Conservation (phyloP, 306 rosid species). For the Gastrolobium bilobum region DNA sequence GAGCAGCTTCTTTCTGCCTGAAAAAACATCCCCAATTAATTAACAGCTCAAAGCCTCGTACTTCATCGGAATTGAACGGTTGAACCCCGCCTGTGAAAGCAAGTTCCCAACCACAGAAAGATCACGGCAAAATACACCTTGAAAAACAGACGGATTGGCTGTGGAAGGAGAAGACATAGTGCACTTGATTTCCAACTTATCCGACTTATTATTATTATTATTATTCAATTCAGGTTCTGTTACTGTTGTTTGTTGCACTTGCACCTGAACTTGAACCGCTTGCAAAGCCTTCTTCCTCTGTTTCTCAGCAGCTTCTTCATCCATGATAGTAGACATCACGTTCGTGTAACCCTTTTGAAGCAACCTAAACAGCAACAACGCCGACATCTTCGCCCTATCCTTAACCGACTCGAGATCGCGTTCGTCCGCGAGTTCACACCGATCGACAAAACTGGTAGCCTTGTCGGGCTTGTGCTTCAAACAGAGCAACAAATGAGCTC, state of each 20-base stretch:
- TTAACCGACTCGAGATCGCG: constrained; percentile 73
- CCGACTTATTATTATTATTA: background rate
- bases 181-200: constrained; percentile 40
- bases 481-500: constrained; percentile 75
- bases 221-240: constrained; percentile 48
- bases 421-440: constrained; percentile 78
- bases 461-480: constrained; percentile 89
- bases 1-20: constrained; percentile 50
- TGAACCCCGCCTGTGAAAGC: constrained; percentile 79
- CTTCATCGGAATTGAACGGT: constrained; percentile 79
- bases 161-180: constrained; percentile 47
- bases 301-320: constrained; percentile 74
- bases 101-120: constrained; percentile 80
- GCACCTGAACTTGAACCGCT: constrained; percentile 48
- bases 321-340: constrained; percentile 64
- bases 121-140: constrained; percentile 94
- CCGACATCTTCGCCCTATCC: constrained; percentile 79
- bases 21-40: constrained; percentile 40
- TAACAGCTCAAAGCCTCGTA: constrained; percentile 89
- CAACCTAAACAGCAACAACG: constrained; percentile 74
- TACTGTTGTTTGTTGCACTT: constrained; percentile 12
- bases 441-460: constrained; percentile 69
- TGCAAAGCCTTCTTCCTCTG: constrained; percentile 67
- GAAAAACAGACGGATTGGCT: constrained; percentile 56
- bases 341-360: constrained; percentile 83